A percentile compares a stretch with the other conserved stretches of the same genome.
phyloP scores from a whole-genome alignment of 768 basidiomycete species.

The Tylopilus felleus region DNA sequence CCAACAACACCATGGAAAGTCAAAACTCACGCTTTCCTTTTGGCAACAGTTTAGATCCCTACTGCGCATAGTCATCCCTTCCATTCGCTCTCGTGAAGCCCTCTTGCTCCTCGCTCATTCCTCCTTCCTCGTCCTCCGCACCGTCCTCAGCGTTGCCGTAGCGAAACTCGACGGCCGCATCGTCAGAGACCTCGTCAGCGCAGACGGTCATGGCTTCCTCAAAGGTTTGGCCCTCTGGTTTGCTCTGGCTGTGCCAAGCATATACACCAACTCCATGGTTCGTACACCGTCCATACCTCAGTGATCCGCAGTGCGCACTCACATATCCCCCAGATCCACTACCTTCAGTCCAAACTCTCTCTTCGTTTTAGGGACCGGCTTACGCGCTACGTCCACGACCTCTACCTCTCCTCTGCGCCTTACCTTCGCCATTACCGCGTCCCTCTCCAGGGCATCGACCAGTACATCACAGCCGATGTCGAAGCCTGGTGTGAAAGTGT shows the following conservation, averaged over 20 bases:
- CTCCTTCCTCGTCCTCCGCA: slow-evolving; percentile 79
- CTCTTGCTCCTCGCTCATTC: slow-evolving; percentile 76
- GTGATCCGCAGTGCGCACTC: neutral
- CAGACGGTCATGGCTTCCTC: slow-evolving; percentile 80
- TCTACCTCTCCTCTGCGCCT: slow-evolving; percentile 79
- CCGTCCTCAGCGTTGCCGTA: slow-evolving; percentile 83
- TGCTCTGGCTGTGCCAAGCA: slow-evolving; percentile 84
- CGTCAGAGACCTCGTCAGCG: slow-evolving; percentile 80
- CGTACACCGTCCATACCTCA: neutral
- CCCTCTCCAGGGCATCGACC: slow-evolving; percentile 75
- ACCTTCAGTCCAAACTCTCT: slow-evolving; percentile 83
- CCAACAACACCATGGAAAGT: slow-evolving; percentile 20
- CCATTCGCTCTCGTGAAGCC: slow-evolving; percentile 62
- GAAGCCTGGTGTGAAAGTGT: slow-evolving; percentile 85
- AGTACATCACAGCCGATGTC: slow-evolving; percentile 92
- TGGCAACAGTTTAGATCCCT: slow-evolving; percentile 72
- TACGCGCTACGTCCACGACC: slow-evolving; percentile 86
- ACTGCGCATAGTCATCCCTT: slow-evolving; percentile 66
- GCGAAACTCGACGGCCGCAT: slow-evolving; percentile 88
- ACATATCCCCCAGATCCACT: slow-evolving; percentile 60
- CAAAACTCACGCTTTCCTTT: slow-evolving; percentile 66
- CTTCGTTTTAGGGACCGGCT: slow-evolving; percentile 80
- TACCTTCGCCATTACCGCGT: slow-evolving; percentile 67
- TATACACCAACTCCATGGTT: slow-evolving; percentile 95
- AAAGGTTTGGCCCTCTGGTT: slow-evolving; percentile 87